Evolutionary conservation across 495 filamentous ascomycete genomes (phyloP).

Genomic region (Aspergillus egyptiacus): DNA sequence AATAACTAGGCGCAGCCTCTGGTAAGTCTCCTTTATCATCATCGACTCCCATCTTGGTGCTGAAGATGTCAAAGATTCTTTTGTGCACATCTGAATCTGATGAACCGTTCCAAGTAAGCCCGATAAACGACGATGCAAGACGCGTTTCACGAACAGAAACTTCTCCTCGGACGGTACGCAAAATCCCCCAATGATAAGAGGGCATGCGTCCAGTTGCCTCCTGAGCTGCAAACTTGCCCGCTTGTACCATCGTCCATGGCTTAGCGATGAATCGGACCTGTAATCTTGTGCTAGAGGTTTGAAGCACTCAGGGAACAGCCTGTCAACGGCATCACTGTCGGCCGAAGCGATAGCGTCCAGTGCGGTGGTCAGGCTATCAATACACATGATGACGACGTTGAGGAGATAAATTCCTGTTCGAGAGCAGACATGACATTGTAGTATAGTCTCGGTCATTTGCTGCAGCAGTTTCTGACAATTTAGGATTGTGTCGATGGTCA

Average conservation of each 20-base stretch:
- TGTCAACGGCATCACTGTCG: conserved; percentile 16
- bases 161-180: conserved; percentile 32
- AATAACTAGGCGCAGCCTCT: conserved; percentile 29
- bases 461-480: conserved; percentile 27
- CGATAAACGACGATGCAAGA: conserved; percentile 27
- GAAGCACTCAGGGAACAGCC: conserved; percentile 13
- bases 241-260: conserved; percentile 6
- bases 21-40: conserved; percentile 39
- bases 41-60: conserved; percentile 23
- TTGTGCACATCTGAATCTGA: conserved; percentile 25
- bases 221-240: conserved; percentile 15
- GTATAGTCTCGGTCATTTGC: conserved; percentile 25
- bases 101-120: conserved; percentile 25
- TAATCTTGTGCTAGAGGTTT: conserved; percentile 4
- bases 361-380: conserved; percentile 29
- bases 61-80: conserved; percentile 20
- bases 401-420: conserved; percentile 27
- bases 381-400: conserved; percentile 30
- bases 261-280: conserved; percentile 1
- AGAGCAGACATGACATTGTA: conserved; percentile 30
- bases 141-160: conserved; percentile 25
- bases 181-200: conserved; percentile 28
- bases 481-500: conserved; percentile 29
- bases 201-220: conserved; percentile 23
- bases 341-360: conserved; percentile 22